Percentiles rank a stretch among this genome's conserved stretches.
Evolutionary conservation across 768 basidiomycete species (phyloP).

Genomic region (Glaciozyma martinii): DNA sequence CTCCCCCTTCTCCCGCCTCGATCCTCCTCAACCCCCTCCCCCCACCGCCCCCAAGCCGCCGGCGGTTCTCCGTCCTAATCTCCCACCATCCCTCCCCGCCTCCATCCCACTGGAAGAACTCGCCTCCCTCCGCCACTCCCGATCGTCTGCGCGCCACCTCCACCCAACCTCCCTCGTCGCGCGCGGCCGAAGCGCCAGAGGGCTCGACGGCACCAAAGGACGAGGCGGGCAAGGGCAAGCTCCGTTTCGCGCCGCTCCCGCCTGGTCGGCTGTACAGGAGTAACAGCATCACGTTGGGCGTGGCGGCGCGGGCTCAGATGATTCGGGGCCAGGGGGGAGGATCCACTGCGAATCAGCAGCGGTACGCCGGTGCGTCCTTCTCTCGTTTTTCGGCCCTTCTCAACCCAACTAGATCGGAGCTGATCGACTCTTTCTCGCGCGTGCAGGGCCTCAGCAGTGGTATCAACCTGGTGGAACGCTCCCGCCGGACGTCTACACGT

Average conservation of each 20-base stretch:
- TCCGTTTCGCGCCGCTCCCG: constrained; percentile 26
- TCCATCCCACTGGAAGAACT: constrained; percentile 2
- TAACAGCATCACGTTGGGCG: constrained; percentile 27
- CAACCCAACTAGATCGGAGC: not conserved
- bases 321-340: constrained; percentile 14
- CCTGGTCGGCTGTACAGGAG: constrained; percentile 11
- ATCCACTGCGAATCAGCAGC: constrained; percentile 6
- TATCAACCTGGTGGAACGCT: constrained; percentile 19
- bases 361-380: constrained; percentile 22
- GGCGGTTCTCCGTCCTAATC: constrained; percentile 10
- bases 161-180: too few species aligned
- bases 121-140: not conserved
- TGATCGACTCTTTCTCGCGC: too few species aligned
- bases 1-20: constrained; percentile 5
- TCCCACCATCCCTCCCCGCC: constrained; percentile 12
- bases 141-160: not conserved
- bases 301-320: constrained; percentile 24
- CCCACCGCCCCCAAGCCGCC: not conserved
- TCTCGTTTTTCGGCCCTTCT: not conserved
- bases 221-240: not conserved
- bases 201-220: not conserved
- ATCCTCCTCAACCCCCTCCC: constrained; percentile 27
- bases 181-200: not conserved
- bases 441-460: constrained; percentile 11
- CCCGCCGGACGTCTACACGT: constrained; percentile 26